Evolutionary conservation across 2,329 filamentous ascomycete genomes (phyloP), one percentile per base, ranked within the genome.

Genomic region (Clarireedia homoeocarpa): DNA sequence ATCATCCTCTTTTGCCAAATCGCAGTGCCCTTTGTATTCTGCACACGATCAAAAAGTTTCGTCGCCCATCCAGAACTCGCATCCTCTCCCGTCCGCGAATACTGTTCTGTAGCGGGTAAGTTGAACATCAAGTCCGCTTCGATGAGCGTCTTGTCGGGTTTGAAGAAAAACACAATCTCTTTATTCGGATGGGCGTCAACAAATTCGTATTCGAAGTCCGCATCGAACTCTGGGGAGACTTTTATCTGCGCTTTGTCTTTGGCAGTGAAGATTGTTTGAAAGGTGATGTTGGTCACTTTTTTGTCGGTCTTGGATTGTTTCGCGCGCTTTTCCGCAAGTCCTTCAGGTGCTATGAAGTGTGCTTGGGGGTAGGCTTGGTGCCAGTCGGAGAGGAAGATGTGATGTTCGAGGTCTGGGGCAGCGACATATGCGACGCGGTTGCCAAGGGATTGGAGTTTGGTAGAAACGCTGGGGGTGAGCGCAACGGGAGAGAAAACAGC

Each of bases 61-160:
- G 81, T 85, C 27, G 81, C 63, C n/a, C 83, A 66, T 0, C 84
- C 84, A n/a, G 76, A 72, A 0, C 70, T 77, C 4, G 82, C 74
- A 34, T 75, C 73, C 3, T 81, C 76, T 7, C 75, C 77, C 0
- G 81, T 73, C 63, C 75, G 80, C 1, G 73, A 81, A 72, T 89
- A 96, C 74, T 97, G 94, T 74, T 99, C 94, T 0, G 75, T 82
- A 0, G 90, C 83, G 0, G 94, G 94, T 36, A 96, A 74, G 71
- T 96, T 97, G 78, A 97, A 97, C 62, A 97, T 69, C 44, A 97
- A 72, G 71, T 99, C 94, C 5, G 91, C 94, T 73, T 96, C 76
- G 67, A 99, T 91, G 46, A 99, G 73, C 0, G 90, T 87, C 56
- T 77, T 75, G 12, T 88, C 85, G 0, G 89, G 90, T 69, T 84